Percentiles rank a stretch among this genome's conserved stretches.
phyloP scores from a whole-genome alignment of 805 yeast species.

The Metschnikowia sp. region DNA sequence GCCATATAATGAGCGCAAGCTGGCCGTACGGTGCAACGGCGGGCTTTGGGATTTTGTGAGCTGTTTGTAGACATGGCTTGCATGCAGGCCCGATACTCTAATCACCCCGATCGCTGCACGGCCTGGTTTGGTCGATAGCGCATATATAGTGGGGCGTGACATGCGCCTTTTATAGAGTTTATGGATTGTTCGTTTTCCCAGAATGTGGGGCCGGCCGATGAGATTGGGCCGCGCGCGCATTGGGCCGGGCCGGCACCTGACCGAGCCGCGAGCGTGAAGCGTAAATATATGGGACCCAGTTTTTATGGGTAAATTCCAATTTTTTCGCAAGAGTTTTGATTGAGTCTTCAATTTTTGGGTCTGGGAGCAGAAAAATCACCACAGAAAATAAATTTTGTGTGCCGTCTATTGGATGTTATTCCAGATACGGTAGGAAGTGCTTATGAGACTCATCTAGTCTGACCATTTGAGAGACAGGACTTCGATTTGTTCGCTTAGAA shows the following conservation, averaged over 20 bases:
- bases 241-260: not conserved
- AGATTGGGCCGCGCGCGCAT: not conserved
- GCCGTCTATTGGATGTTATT: too few species aligned
- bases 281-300: not conserved
- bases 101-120: constrained; percentile 85
- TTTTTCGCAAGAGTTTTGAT: too few species aligned
- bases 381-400: too few species aligned
- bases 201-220: not conserved
- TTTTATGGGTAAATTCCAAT: not conserved
- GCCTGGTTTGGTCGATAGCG: constrained; percentile 79
- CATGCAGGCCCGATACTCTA: constrained; percentile 73
- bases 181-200: too few species aligned
- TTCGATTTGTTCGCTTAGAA: too few species aligned
- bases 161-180: not conserved
- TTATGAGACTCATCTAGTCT: too few species aligned
- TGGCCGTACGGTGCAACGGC: constrained; percentile 54
- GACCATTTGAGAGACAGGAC: too few species aligned
- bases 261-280: not conserved
- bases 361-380: too few species aligned
- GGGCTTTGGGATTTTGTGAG: constrained; percentile 40
- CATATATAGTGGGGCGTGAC: constrained; percentile 72
- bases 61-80: constrained; percentile 40
- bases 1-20: constrained; percentile 55
- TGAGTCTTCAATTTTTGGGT: too few species aligned
- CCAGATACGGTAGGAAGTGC: too few species aligned